A percentile compares a stretch with the other conserved stretches of the same genome.
Evolutionary conservation across 2,329 filamentous ascomycete species (phyloP).

Genomic region (Metarhizium rileyi): DNA sequence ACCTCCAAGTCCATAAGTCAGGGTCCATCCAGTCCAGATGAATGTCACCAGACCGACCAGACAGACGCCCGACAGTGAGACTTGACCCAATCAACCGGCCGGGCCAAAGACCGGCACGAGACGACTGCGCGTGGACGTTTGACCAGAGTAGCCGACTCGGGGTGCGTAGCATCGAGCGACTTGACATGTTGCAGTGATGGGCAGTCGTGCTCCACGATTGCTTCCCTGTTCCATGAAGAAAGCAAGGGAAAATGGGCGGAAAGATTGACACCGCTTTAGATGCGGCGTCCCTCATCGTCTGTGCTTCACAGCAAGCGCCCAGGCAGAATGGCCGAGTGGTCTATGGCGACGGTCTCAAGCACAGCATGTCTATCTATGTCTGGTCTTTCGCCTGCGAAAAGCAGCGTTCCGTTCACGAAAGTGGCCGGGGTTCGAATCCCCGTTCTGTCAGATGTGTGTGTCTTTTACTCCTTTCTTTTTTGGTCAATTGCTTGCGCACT

Average conservation of each 20-base stretch:
- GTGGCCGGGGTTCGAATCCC: slow-evolving; percentile 17
- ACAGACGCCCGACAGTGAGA: too few species aligned
- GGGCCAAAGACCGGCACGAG: background rate
- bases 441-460: slow-evolving; percentile 13
- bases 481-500: too few species aligned
- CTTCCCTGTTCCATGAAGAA: background rate
- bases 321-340: slow-evolving; percentile 16
- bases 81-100: too few species aligned
- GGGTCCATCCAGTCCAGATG: too few species aligned
- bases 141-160: background rate
- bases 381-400: slow-evolving; percentile 12
- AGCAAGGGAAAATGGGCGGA: background rate
- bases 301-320: background rate
- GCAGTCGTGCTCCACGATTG: too few species aligned
- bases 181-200: background rate
- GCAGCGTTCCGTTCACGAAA: slow-evolving; percentile 16
- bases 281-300: too few species aligned
- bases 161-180: background rate
- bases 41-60: too few species aligned
- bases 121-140: background rate
- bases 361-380: slow-evolving; percentile 10
- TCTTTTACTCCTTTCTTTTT: slow-evolving; percentile 9
- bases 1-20: too few species aligned
- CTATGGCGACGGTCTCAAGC: slow-evolving; percentile 15
- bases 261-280: too few species aligned